Percentiles rank a stretch among this genome's conserved stretches.
These are phyloP conservation scores for Neonectria sp. DNA, from an alignment of 2,329 filamentous ascomycete species.

Conservation along the genomic window DNA sequence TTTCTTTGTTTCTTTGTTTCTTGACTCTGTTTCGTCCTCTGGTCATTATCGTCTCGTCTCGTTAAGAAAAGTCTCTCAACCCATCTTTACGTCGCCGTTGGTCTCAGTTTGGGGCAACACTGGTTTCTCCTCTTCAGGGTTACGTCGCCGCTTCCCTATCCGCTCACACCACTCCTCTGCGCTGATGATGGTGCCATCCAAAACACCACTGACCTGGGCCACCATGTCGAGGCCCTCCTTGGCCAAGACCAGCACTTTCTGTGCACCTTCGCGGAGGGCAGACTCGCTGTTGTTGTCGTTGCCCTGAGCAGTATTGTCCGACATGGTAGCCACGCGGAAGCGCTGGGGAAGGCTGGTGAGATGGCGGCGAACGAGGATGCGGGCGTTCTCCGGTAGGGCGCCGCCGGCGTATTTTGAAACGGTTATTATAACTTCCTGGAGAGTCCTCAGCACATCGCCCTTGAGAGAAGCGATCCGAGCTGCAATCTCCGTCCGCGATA, in stretches of 20 bases:
- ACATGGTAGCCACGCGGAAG: slow-evolving; percentile 80
- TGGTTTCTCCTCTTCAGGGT: slow-evolving; percentile 48
- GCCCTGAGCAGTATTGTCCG: slow-evolving; percentile 47
- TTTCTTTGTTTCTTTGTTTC: not conserved
- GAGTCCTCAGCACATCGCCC: slow-evolving; percentile 80
- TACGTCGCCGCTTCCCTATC: slow-evolving; percentile 66
- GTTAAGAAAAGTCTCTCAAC: slow-evolving; percentile 26
- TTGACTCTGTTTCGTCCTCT: slow-evolving; percentile 2
- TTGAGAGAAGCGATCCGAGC: slow-evolving; percentile 78
- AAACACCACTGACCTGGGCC: slow-evolving; percentile 87
- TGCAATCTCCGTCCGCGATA: slow-evolving; percentile 61
- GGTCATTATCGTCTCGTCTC: not conserved
- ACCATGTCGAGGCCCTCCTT: slow-evolving; percentile 96
- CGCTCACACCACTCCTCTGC: slow-evolving; percentile 93
- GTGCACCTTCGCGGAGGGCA: slow-evolving; percentile 70
- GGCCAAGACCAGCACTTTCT: slow-evolving; percentile 87
- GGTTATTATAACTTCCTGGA: slow-evolving; percentile 86
- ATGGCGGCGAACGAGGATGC: slow-evolving; percentile 85
- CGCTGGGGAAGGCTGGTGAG: slow-evolving; percentile 87
- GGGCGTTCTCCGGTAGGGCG: slow-evolving; percentile 89
- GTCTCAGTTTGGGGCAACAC: slow-evolving; percentile 46
- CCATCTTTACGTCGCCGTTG: slow-evolving; percentile 50
- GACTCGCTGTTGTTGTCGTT: slow-evolving; percentile 54
- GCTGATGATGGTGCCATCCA: slow-evolving; percentile 90
- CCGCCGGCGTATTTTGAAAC: slow-evolving; percentile 94